Percentiles rank a stretch among this genome's conserved stretches.
Conservation (phyloP, 2,329 filamentous ascomycete species). For the Epichloe bromicola region DNA sequence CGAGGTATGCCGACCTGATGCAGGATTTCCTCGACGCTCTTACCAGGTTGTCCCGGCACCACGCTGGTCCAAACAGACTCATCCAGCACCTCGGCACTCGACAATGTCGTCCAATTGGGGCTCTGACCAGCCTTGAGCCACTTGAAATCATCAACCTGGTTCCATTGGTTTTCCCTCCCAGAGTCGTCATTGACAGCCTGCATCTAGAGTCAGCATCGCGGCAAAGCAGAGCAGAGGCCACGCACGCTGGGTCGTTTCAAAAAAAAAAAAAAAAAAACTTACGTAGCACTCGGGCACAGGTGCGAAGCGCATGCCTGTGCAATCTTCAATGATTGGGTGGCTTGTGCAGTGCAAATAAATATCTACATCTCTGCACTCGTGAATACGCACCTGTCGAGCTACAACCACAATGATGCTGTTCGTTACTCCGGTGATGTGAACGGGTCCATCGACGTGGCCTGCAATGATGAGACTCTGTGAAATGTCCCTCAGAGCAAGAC, state of each 20-base stretch:
- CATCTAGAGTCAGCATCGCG: slow-evolving; percentile 1
- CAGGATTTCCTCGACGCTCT: slow-evolving; percentile 54
- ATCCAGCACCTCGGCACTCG: slow-evolving; percentile 42
- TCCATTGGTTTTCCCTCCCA: slow-evolving; percentile 55
- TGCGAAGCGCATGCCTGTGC: slow-evolving; percentile 64
- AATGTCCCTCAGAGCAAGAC: slow-evolving; percentile 54
- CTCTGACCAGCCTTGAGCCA: slow-evolving; percentile 81
- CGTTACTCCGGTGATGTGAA: slow-evolving; percentile 65
- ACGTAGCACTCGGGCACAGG: slow-evolving; percentile 59
- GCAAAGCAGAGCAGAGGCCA: background rate
- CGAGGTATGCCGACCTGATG: slow-evolving; percentile 30
- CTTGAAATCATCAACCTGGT: slow-evolving; percentile 92
- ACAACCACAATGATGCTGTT: slow-evolving; percentile 66
- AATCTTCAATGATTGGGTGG: slow-evolving; percentile 90
- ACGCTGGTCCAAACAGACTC: slow-evolving; percentile 57
- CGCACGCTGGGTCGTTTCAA: background rate
- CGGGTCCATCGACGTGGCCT: slow-evolving; percentile 65
- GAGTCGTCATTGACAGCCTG: slow-evolving; percentile 18
- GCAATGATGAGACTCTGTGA: slow-evolving; percentile 60
- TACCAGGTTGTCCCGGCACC: slow-evolving; percentile 49
- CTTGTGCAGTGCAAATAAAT: slow-evolving; percentile 74
- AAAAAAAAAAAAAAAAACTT: slow-evolving; percentile 38
- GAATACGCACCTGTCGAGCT: slow-evolving; percentile 84
- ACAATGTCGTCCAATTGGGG: slow-evolving; percentile 72
- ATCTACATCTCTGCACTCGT: slow-evolving; percentile 68